These are phyloP conservation scores for Spongospora subterranea DNA, from an alignment of 208 protist species.

Conservation along the genomic window DNA sequence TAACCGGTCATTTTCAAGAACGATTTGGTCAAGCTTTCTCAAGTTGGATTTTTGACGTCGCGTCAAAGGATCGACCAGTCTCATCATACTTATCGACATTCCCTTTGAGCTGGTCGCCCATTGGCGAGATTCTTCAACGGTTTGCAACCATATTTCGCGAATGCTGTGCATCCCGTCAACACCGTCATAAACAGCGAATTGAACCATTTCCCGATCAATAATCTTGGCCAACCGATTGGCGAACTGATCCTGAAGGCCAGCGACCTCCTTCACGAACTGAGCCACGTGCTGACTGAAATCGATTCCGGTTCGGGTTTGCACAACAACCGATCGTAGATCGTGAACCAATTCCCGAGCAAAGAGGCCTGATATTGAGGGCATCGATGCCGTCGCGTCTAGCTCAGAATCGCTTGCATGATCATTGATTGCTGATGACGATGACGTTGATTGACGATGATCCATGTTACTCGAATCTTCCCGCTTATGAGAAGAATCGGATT, in stretches of 20 bases:
- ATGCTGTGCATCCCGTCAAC: slow-evolving; percentile 27
- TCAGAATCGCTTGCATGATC: too few species aligned
- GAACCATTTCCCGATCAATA: slow-evolving; percentile 23
- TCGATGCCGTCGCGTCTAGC: too few species aligned
- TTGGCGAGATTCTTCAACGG: not conserved
- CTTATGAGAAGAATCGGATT: too few species aligned
- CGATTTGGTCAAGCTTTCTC: slow-evolving; percentile 20
- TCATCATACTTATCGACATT: slow-evolving; percentile 19
- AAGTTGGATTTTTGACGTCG: not conserved
- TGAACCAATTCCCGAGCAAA: slow-evolving; percentile 39
- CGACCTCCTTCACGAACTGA: slow-evolving; percentile 27
- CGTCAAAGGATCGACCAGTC: not conserved
- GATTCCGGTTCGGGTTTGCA: slow-evolving; percentile 40
- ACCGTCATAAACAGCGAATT: slow-evolving; percentile 1
- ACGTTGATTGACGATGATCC: too few species aligned
- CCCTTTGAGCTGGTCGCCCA: slow-evolving; percentile 19
- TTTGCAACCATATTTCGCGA: slow-evolving; percentile 31
- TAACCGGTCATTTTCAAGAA: slow-evolving; percentile 32
- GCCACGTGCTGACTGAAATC: not conserved
- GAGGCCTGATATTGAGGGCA: not conserved
- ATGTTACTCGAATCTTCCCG: too few species aligned
- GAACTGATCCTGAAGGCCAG: slow-evolving; percentile 36
- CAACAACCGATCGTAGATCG: not conserved
- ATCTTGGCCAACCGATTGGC: slow-evolving; percentile 45
- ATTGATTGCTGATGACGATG: too few species aligned